Evolutionary conservation across 805 yeast genomes (phyloP), one percentile per base, ranked within the genome.

Genomic region (Candida coleopterorum): DNA sequence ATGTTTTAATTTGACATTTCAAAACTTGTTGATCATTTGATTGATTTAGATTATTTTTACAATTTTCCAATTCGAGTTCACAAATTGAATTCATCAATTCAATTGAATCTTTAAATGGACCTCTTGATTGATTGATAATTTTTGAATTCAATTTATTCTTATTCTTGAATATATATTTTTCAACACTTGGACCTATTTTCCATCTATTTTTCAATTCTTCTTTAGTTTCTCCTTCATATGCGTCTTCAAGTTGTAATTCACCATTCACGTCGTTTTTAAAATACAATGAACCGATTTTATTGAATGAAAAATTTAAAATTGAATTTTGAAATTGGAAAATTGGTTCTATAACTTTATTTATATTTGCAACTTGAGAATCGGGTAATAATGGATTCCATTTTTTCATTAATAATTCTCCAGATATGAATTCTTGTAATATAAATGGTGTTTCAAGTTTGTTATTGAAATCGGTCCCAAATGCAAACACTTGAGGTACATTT

Each of bases 141-240:
- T 65, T 69, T 25, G 70, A 68, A n/a, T 72, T 64, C 47, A 85
- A 57, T 29, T 69, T 62, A 26, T 61, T 60, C 54, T 80, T 81
- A 46, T 79, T 74, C 56, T 82, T 84, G 74, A 88, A 81, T 56
- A 79, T 85, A 10, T 77, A 73, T 46, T 83, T 74, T 58, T 90
- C 97, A 21, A 77, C 79, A 17, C 85, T 75, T n/a, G 95, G 93
- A 6, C 98, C 97, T 47, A 90, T 78, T 54, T 81, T 73, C 94
- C 95, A 89, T 64, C 95, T 76, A 43, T 75, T 71, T 36, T 66
- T 64, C 32, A 85, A 61, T 24, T 58, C 62, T 7, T 69, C 60
- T 34, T 76, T 63, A 12, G 70, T 60, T 58, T 86, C 95, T 10
- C 79, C 85, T 4, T 74, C 79, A 48, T 82, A 85, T 2, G 73